Conservation (phyloP, 257 asterid genomes). For the Primulina tabacum region DNA sequence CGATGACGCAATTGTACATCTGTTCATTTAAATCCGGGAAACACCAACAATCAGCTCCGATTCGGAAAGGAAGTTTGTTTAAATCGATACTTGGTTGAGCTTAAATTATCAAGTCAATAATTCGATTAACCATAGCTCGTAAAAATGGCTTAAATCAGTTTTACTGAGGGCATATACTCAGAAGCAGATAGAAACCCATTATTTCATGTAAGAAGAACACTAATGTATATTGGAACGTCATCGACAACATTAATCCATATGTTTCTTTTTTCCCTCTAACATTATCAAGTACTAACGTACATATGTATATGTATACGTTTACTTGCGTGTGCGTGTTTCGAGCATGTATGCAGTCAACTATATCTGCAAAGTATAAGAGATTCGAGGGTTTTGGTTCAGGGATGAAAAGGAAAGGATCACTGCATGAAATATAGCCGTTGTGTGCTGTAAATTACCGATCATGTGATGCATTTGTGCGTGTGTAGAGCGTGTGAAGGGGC, state of each 20-base stretch:
- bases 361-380: not conserved
- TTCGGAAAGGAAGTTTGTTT: not conserved
- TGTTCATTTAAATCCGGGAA: not conserved
- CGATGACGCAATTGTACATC: not conserved
- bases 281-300: not conserved
- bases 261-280: not conserved
- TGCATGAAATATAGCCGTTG: not conserved
- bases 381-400: not conserved
- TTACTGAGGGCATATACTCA: not conserved
- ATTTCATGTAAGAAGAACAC: constrained; percentile 10
- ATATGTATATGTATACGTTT: too few relatives aligned
- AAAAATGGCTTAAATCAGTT: too few relatives aligned
- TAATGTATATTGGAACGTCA: not conserved
- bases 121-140: not conserved
- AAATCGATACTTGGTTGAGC: too few relatives aligned
- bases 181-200: constrained; percentile 1
- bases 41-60: not conserved
- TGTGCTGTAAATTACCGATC: not conserved
- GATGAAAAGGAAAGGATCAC: not conserved
- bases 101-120: too few relatives aligned
- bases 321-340: too few relatives aligned
- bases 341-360: too few relatives aligned
- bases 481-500: not conserved
- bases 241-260: not conserved
- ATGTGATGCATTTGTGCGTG: not conserved